phyloP scores from a whole-genome alignment of 257 asterid genomes.

The Phtheirospermum japonicum region DNA sequence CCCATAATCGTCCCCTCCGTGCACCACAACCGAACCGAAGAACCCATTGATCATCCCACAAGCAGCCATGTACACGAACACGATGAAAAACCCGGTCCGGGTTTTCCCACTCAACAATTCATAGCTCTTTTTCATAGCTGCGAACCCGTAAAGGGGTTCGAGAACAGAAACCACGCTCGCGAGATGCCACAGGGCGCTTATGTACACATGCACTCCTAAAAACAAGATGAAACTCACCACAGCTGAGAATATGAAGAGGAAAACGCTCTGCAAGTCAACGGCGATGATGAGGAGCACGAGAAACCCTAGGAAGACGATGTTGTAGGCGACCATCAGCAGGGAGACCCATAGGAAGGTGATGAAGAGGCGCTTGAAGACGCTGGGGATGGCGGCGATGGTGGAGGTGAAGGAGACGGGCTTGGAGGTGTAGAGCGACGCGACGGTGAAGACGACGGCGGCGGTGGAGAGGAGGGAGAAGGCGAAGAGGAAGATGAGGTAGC shows the following conservation, averaged over 20 bases:
- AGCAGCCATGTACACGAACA: constrained; percentile 56
- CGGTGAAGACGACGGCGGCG: constrained; percentile 93
- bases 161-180: constrained; percentile 92
- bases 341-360: constrained; percentile 81
- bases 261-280: constrained; percentile 53
- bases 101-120: constrained; percentile 38
- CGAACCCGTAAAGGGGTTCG: constrained; percentile 35
- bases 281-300: constrained; percentile 64
- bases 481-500: constrained; percentile 79
- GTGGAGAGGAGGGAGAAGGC: constrained; percentile 89
- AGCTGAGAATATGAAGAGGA: constrained; percentile 52
- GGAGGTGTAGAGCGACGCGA: constrained; percentile 77
- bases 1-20: constrained; percentile 66
- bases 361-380: constrained; percentile 71
- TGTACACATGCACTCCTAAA: constrained; percentile 76
- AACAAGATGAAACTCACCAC: constrained; percentile 57
- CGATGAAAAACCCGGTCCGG: constrained; percentile 57
- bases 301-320: constrained; percentile 57
- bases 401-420: constrained; percentile 75
- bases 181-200: constrained; percentile 90
- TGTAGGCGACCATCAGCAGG: constrained; percentile 60
- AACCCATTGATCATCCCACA: constrained; percentile 65
- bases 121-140: constrained; percentile 41
- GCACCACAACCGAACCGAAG: constrained; percentile 73
- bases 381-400: constrained; percentile 79